Evolutionary conservation across 2,329 filamentous ascomycete genomes (phyloP), one percentile per base, ranked within the genome.

Genomic region (Cordyceps cateniannulata): DNA sequence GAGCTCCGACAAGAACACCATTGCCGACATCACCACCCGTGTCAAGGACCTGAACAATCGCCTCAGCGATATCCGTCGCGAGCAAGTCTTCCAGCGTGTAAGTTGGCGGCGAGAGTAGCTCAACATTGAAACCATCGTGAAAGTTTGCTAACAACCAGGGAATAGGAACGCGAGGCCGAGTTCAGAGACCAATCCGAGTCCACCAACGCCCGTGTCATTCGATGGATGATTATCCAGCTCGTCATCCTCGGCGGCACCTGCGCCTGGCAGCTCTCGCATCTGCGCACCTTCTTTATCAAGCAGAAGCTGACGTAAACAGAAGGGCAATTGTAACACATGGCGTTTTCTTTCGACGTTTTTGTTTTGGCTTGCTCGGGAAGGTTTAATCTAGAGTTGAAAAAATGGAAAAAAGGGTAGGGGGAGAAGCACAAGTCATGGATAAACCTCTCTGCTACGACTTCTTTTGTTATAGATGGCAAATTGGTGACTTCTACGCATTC

Each of bases 281-380:
- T 99, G 69, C 85, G 95, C 68, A 89, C 90, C 51, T 99, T 99
- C 84, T 99, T 99, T 81, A 99, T 99, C 81, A 99, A 99, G 84
- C 93, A 98, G 81, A 99, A 99, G 84, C 86, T 99, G 74, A 98
- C 95, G 63, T 99, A 85, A 76, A 52, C 20, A 12, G 35, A 48
- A 47, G 14, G 38, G 45, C 44, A 32, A 49, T 57, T 59, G 47
- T 59, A 51, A 40, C 42, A 51, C 35, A 50, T 50, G 32, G 32
- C 50, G 44, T 50, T 51, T 44, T 44, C 5, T 25, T 32, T 50
- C 24, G 16, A 44, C 22, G 22, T 50, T 51, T 51, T 35, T 38
- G 18, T 58, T 57, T 42, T 45, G 18, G 45, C 45, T 59, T 59
- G 56, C 56, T 59, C n/a, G 22, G 35, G 47, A 32, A 10, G 56